A percentile compares a stretch with the other conserved stretches of the same genome.
Evolutionary conservation across 2,329 filamentous ascomycete species (phyloP).

Genomic region (Hymenoscyphus fructigenus): DNA sequence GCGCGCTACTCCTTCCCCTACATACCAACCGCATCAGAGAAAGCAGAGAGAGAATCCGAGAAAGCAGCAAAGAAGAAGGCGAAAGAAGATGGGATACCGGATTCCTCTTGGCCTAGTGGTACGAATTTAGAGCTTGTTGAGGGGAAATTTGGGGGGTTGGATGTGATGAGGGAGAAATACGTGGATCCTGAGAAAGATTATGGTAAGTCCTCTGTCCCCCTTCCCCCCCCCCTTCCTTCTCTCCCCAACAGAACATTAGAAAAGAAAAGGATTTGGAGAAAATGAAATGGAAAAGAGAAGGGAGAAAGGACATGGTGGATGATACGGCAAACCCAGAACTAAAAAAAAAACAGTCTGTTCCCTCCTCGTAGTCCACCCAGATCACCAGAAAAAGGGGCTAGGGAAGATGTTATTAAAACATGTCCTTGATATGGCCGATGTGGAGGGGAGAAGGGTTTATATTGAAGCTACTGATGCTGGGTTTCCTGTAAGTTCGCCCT

Average conservation of each 20-base stretch:
- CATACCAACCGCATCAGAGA: conserved; percentile 25
- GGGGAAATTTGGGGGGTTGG: conserved; percentile 36
- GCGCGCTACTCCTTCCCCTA: conserved; percentile 39
- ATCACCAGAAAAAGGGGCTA: conserved; percentile 39
- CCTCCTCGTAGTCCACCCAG: conserved; percentile 39
- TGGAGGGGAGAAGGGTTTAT: conserved; percentile 36
- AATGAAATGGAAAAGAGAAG: not conserved
- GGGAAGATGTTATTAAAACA: conserved; percentile 38
- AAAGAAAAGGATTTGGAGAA: no score
- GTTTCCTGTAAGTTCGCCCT: conserved; percentile 17
- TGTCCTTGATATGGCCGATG: conserved; percentile 40
- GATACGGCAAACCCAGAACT: no score
- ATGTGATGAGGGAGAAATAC: conserved; percentile 33
- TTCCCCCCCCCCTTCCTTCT: not conserved
- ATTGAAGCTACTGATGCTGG: conserved; percentile 42
- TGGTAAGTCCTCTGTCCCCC: conserved; percentile 31
- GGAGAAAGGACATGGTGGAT: not conserved
- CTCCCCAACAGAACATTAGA: no score
- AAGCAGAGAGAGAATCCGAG: conserved; percentile 9
- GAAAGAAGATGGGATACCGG: conserved; percentile 7
- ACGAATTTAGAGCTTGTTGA: conserved; percentile 33
- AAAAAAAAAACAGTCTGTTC: conserved; percentile 36
- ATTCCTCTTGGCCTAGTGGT: conserved; percentile 35
- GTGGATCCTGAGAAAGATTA: conserved; percentile 37
- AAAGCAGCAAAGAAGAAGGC: conserved; percentile 13